phyloP scores from a whole-genome alignment of 306 rosid genomes.

The Dalbergia oliveri region DNA sequence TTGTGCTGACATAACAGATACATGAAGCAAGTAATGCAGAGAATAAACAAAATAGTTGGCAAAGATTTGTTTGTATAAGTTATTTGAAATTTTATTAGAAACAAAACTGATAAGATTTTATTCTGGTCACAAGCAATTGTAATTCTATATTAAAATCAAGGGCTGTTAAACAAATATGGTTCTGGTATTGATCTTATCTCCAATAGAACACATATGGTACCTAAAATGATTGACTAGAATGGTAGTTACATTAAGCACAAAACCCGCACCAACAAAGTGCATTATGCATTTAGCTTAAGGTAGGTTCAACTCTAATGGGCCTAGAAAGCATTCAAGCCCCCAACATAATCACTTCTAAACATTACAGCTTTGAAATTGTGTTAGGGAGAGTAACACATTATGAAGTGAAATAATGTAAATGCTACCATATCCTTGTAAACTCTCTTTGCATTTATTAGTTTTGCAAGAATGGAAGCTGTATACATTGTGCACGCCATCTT shows the following conservation, averaged over 20 bases:
- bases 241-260: slow-evolving; percentile 19
- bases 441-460: slow-evolving; percentile 13
- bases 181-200: slow-evolving; percentile 7
- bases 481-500: slow-evolving; percentile 34
- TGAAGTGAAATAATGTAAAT: slow-evolving; percentile 20
- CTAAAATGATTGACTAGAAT: slow-evolving; percentile 27
- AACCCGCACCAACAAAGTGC: background rate
- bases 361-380: slow-evolving; percentile 2
- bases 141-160: slow-evolving; percentile 1
- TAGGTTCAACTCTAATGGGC: slow-evolving; percentile 12
- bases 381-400: background rate
- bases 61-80: background rate
- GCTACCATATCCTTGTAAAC: slow-evolving; percentile 20
- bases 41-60: slow-evolving; percentile 1
- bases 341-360: background rate
- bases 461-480: slow-evolving; percentile 41
- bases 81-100: background rate
- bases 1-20: background rate
- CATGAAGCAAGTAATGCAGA: slow-evolving; percentile 8
- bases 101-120: background rate
- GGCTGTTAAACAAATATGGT: background rate
- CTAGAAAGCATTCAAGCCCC: slow-evolving; percentile 10
- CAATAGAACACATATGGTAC: slow-evolving; percentile 15
- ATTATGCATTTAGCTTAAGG: slow-evolving; percentile 5
- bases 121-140: background rate